A percentile compares a stretch with the other conserved stretches of the same genome.
These are phyloP conservation scores for Naganishia onofrii DNA, from an alignment of 768 basidiomycete genomes.

Conservation along the genomic window DNA sequence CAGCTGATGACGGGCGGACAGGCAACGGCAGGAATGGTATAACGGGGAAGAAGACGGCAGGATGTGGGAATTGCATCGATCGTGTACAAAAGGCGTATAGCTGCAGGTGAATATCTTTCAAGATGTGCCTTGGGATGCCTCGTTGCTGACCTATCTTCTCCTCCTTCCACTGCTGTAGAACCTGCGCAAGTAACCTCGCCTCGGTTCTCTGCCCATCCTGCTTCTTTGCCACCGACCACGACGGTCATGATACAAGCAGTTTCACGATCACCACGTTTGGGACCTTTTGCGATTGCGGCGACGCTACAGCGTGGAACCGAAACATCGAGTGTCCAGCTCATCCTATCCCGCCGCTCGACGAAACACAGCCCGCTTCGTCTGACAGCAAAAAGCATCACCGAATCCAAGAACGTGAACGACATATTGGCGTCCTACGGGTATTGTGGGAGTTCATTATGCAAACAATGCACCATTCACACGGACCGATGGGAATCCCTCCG, in stretches of 20 bases:
- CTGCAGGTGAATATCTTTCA: conserved; percentile 69
- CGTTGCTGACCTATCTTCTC: background rate
- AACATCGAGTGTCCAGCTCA: conserved; percentile 71
- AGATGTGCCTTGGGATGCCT: background rate
- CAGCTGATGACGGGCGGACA: background rate
- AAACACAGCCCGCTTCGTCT: conserved; percentile 30
- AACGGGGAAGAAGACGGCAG: background rate
- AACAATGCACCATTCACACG: conserved; percentile 64
- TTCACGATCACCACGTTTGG: conserved; percentile 69
- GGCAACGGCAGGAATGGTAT: background rate
- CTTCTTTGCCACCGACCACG: conserved; percentile 83
- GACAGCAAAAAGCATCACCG: conserved; percentile 35
- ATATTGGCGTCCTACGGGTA: conserved; percentile 56
- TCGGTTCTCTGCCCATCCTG: conserved; percentile 87
- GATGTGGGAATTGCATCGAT: conserved; percentile 18
- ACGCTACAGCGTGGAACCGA: conserved; percentile 77
- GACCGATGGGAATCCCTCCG: conserved; percentile 20
- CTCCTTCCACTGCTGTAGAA: conserved; percentile 57
- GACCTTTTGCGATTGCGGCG: conserved; percentile 94
- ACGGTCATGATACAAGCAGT: conserved; percentile 64
- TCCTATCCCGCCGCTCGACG: conserved; percentile 55
- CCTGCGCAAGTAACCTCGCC: conserved; percentile 83
- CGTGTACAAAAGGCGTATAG: conserved; percentile 71
- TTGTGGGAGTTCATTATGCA: conserved; percentile 69
- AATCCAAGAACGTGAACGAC: conserved; percentile 24